A percentile compares a stretch with the other conserved stretches of the same genome.
These are phyloP conservation scores for Coniferiporia weirii DNA, from an alignment of 1,284 basidiomycete genomes.

Conservation along the genomic window DNA sequence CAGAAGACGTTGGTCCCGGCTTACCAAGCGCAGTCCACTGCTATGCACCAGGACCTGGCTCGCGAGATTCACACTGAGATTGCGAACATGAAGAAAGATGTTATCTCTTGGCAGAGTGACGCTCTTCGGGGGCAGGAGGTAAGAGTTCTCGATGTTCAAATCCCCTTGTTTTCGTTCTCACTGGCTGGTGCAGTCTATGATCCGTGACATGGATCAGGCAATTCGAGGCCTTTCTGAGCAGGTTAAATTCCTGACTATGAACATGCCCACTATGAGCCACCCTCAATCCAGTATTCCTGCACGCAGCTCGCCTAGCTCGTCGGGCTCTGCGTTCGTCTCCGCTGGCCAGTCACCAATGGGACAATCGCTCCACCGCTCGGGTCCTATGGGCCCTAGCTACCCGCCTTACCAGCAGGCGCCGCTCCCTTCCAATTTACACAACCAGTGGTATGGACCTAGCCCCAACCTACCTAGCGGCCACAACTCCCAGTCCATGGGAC, in stretches of 20 bases:
- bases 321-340: conserved; percentile 25
- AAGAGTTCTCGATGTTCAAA: conserved; percentile 21
- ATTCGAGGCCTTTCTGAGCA: conserved; percentile 70
- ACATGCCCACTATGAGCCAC: conserved; percentile 39
- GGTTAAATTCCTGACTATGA: conserved; percentile 68
- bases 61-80: conserved; percentile 72
- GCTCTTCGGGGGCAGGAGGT: conserved; percentile 73
- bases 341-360: conserved; percentile 16
- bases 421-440: conserved; percentile 35
- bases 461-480: conserved; percentile 57
- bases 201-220: conserved; percentile 72
- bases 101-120: conserved; percentile 73
- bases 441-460: conserved; percentile 49
- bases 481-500: conserved; percentile 60
- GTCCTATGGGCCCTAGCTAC: conserved; percentile 23
- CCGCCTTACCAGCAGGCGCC: conserved; percentile 23
- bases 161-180: not conserved
- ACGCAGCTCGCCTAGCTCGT: conserved; percentile 24
- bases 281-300: conserved; percentile 25
- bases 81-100: conserved; percentile 65
- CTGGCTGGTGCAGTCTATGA: conserved; percentile 44
- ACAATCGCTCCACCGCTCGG: conserved; percentile 18
- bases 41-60: conserved; percentile 71
- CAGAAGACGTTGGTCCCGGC: conserved; percentile 67
- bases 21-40: conserved; percentile 61